phyloP scores from a whole-genome alignment of 2,329 filamentous ascomycete species.

The Botrytis sinoallii region DNA sequence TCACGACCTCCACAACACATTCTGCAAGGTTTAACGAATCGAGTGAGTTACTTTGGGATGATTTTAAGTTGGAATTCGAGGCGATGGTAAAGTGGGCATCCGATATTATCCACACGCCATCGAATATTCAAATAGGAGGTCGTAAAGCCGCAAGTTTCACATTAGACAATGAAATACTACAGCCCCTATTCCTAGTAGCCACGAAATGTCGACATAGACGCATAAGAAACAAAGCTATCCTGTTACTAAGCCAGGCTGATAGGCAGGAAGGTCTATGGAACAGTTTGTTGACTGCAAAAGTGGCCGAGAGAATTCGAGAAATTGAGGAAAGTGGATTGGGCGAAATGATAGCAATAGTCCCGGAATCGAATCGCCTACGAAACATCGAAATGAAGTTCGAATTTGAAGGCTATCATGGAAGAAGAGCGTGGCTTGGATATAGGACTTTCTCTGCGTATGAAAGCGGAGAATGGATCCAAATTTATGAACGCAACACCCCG shows the following conservation, averaged over 20 bases:
- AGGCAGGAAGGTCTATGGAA: constrained; percentile 67
- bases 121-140: not conserved
- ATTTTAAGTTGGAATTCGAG: constrained; percentile 11
- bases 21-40: not conserved
- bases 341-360: not conserved
- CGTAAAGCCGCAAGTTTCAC: constrained; percentile 45
- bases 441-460: not conserved
- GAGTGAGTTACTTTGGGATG: constrained; percentile 21
- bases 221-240: constrained; percentile 58
- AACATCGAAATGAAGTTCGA: constrained; percentile 13
- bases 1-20: constrained; percentile 7
- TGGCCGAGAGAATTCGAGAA: constrained; percentile 20
- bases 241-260: constrained; percentile 54
- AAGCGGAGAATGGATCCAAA: constrained; percentile 8
- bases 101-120: constrained; percentile 8
- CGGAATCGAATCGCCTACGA: not conserved
- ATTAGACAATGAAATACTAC: constrained; percentile 59
- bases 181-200: constrained; percentile 60
- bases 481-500: not conserved
- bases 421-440: constrained; percentile 14
- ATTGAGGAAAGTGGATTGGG: constrained; percentile 22
- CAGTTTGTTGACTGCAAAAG: constrained; percentile 17
- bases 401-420: not conserved
- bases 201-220: constrained; percentile 58
- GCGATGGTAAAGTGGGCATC: constrained; percentile 11